Conservation (phyloP, 2,329 filamentous ascomycete species). For the Fusarium begoniae region DNA sequence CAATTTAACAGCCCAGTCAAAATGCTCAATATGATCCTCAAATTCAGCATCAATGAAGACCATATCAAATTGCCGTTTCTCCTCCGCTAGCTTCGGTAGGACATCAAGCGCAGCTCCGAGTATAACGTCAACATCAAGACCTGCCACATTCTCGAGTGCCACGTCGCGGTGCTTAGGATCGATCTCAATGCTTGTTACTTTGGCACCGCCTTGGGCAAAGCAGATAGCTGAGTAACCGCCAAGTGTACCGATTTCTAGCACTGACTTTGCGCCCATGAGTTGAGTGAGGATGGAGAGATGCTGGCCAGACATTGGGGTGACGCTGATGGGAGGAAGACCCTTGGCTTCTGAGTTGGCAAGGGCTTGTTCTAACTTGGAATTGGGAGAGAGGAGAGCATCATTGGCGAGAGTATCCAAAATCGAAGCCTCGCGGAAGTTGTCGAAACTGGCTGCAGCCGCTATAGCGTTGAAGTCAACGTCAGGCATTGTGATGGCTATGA, state of each 20-base stretch:
- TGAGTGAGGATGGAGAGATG: constrained; percentile 52
- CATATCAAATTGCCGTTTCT: constrained; percentile 58
- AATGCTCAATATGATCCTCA: constrained; percentile 59
- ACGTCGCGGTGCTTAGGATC: constrained; percentile 56
- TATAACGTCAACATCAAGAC: constrained; percentile 55
- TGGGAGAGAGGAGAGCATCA: not conserved
- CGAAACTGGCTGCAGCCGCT: not conserved
- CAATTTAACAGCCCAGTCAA: constrained; percentile 55
- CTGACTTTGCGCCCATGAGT: constrained; percentile 47
- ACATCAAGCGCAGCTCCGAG: constrained; percentile 56
- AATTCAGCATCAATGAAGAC: constrained; percentile 65
- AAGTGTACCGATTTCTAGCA: constrained; percentile 65
- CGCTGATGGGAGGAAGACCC: constrained; percentile 50
- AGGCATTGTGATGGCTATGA: not conserved
- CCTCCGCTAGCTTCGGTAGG: constrained; percentile 48
- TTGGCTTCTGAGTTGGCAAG: constrained; percentile 45
- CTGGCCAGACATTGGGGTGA: constrained; percentile 49
- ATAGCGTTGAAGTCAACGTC: not conserved
- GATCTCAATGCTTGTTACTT: constrained; percentile 62
- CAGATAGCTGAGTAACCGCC: constrained; percentile 64
- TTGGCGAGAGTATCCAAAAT: not conserved
- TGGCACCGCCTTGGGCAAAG: constrained; percentile 49
- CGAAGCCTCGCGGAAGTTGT: not conserved
- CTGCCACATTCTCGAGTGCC: constrained; percentile 54
- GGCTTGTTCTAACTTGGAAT: constrained; percentile 30